These are phyloP conservation scores for Aspergillus amoenus DNA, from an alignment of 2,329 filamentous ascomycete genomes.

Conservation along the genomic window DNA sequence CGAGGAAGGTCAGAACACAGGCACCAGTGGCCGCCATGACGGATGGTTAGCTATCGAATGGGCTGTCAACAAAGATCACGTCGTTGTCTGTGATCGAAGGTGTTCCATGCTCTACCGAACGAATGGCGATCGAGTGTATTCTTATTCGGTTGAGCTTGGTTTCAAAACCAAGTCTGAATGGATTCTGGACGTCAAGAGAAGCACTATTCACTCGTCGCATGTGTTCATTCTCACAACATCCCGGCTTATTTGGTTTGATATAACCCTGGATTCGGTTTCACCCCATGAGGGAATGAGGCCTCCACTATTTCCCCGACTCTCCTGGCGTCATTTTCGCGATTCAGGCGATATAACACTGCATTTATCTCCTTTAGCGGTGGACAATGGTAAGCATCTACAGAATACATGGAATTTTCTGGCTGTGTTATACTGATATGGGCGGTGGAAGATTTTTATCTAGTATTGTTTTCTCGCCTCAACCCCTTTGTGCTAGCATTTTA, in stretches of 20 bases:
- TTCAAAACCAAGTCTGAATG: slow-evolving; percentile 45
- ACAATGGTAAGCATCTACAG: slow-evolving; percentile 29
- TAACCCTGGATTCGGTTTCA: slow-evolving; percentile 31
- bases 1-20: slow-evolving; percentile 13
- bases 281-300: slow-evolving; percentile 22
- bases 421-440: background rate
- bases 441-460: slow-evolving; percentile 34
- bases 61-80: slow-evolving; percentile 35
- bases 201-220: slow-evolving; percentile 41
- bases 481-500: slow-evolving; percentile 33
- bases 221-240: slow-evolving; percentile 57
- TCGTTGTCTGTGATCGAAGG: slow-evolving; percentile 55
- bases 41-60: slow-evolving; percentile 47
- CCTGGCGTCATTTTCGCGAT: slow-evolving; percentile 56
- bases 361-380: slow-evolving; percentile 33
- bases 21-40: slow-evolving; percentile 32
- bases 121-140: slow-evolving; percentile 22
- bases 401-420: background rate
- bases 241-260: slow-evolving; percentile 47
- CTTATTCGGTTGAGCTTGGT: slow-evolving; percentile 37
- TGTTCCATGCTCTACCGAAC: slow-evolving; percentile 39
- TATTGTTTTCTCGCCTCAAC: slow-evolving; percentile 43
- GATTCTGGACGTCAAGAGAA: slow-evolving; percentile 55
- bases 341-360: slow-evolving; percentile 53
- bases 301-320: slow-evolving; percentile 41